These are phyloP conservation scores for Leishmania turanica DNA, from an alignment of 208 protist genomes.

Conservation along the genomic window DNA sequence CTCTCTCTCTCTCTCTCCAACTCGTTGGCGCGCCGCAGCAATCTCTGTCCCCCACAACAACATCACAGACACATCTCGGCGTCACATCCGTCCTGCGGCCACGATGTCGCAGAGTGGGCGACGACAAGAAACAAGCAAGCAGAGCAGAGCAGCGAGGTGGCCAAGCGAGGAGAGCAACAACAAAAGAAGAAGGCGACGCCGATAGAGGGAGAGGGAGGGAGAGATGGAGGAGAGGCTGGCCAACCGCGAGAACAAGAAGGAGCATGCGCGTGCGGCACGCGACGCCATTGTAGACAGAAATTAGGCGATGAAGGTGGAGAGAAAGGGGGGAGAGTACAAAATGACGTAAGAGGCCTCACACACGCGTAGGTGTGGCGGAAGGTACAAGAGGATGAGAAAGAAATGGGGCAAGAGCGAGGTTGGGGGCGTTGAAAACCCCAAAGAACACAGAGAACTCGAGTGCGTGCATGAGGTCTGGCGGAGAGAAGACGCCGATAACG, in stretches of 20 bases:
- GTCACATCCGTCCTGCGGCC: background rate
- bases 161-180: background rate
- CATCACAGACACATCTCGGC: background rate
- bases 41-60: background rate
- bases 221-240: background rate
- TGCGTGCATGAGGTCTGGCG: background rate
- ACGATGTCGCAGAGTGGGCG: background rate
- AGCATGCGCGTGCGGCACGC: background rate
- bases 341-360: background rate
- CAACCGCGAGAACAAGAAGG: background rate
- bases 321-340: background rate
- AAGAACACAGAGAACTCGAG: background rate
- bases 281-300: no score
- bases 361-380: background rate
- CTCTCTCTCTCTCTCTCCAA: background rate
- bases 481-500: background rate
- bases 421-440: no score
- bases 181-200: background rate
- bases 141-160: background rate
- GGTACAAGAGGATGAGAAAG: background rate
- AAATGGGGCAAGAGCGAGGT: background rate
- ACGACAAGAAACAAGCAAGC: background rate
- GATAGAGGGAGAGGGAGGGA: background rate
- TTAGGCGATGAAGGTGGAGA: background rate
- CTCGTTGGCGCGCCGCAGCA: background rate